Evolutionary conservation across 768 basidiomycete genomes (phyloP).

Genomic region (Boletus sensibilis): DNA sequence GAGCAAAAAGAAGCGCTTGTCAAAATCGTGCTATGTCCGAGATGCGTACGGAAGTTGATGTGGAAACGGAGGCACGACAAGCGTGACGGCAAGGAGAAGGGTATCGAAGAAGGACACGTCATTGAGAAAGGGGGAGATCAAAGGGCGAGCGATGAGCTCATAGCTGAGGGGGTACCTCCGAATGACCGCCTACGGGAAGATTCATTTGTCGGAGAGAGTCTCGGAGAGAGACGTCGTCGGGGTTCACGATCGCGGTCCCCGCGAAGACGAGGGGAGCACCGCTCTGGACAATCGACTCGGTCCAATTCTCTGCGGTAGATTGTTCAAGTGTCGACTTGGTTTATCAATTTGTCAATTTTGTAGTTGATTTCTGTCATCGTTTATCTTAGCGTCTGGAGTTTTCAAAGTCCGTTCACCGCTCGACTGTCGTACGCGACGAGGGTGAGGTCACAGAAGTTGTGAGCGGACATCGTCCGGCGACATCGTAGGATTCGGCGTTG

Average conservation of each 20-base stretch:
- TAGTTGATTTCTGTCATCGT: not conserved
- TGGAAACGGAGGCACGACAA: slow-evolving; percentile 79
- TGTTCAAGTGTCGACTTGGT: not conserved
- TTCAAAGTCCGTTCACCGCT: slow-evolving; percentile 25
- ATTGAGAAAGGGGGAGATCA: not conserved
- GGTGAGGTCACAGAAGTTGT: not conserved
- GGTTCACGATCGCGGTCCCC: slow-evolving; percentile 33
- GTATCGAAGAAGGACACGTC: not conserved
- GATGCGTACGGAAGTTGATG: slow-evolving; percentile 81
- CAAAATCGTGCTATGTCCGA: slow-evolving; percentile 82
- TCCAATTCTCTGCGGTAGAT: not conserved
- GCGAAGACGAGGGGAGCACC: slow-evolving; percentile 6
- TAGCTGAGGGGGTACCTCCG: not conserved
- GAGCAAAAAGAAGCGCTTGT: slow-evolving; percentile 78
- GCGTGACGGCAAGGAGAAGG: slow-evolving; percentile 20
- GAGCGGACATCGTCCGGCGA: not conserved
- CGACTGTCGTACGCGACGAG: not conserved
- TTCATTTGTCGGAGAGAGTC: not conserved
- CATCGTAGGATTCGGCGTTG: not conserved
- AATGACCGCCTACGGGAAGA: not conserved
- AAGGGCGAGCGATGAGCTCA: not conserved
- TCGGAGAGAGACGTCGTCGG: slow-evolving; percentile 2
- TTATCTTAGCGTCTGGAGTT: not conserved
- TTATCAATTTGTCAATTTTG: not conserved
- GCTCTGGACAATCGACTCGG: not conserved